Conservation (phyloP, 148 eudicot species). For the Dianthus caryophyllus region DNA sequence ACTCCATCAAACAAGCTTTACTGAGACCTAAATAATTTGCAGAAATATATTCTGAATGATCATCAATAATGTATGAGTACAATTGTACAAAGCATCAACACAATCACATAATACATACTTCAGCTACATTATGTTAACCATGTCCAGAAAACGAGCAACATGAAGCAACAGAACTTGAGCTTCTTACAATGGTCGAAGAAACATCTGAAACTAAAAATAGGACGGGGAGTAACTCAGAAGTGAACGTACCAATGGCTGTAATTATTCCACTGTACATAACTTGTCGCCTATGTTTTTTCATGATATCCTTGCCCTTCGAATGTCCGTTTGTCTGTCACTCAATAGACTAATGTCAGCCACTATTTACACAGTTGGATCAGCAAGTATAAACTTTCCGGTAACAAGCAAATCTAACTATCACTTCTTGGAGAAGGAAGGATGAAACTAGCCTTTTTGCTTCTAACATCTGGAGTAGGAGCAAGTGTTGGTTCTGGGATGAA, state of each 20-base stretch:
- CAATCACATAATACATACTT: too few relatives aligned
- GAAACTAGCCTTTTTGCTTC: constrained; percentile 60
- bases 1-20: not conserved
- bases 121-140: not conserved
- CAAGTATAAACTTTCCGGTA: not conserved
- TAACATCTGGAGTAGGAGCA: constrained; percentile 53
- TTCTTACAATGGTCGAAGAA: not conserved
- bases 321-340: constrained; percentile 45
- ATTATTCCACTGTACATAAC: constrained; percentile 92
- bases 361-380: constrained; percentile 18
- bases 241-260: constrained; percentile 76
- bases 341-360: constrained; percentile 32
- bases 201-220: not conserved
- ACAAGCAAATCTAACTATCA: not conserved
- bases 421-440: constrained; percentile 12
- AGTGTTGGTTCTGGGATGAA: constrained; percentile 95
- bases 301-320: constrained; percentile 61
- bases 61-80: not conserved
- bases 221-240: constrained; percentile 9
- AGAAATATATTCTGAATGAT: not conserved
- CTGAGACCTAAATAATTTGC: not conserved
- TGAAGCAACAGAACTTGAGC: not conserved
- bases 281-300: constrained; percentile 95
- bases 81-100: too few relatives aligned
- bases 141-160: not conserved